Base-by-base conservation (phyloP, 345 rosid genomes). In the Raphanus sativus region DNA sequence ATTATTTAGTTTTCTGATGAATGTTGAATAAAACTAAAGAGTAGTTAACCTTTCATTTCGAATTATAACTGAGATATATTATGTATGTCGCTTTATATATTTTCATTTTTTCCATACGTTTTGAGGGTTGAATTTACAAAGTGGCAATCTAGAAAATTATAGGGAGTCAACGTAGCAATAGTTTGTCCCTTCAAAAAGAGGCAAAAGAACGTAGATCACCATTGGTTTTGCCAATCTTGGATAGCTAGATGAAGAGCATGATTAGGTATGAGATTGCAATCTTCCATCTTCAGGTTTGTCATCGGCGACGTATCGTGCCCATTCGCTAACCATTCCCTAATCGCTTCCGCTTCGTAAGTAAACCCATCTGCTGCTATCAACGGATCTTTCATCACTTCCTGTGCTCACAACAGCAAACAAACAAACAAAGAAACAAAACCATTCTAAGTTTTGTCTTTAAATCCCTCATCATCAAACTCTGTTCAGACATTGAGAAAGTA, bases 261-360 rank as follows among this genome's bases (percentile, higher is more conserved):
- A 77, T 94, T 94, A 24, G 93, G 97, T 73, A 94, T 81, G 38
- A 94, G 85, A 58, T 81, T 71, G 76, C 87, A 85, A 83, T 90
- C 86, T 64, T 83, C 88, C 48, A 94, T 89, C 84, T 81, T 83
- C n/a, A 91, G 87, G 83, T 94, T 94, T 55, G 98, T 93, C 98
- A 93, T 93, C 0, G 97, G 98, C 4, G 98, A 93, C 6, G 90
- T 93, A 79, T 86, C 69, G 72, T 90, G 98, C 7, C 88, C 96
- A 8, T 89, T 90, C 2, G 88, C 67, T 77, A 94, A 80, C 98
- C 98, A 94, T 70, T 92, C 98, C 73, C 79, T 81, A 6, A 94
- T 90, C 0, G 97, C 97, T 38, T 91, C 96, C 5, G 87, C 97
- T 77, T 94, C 97, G 15, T 91, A 94, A 1, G 98, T 94, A 77